Evolutionary conservation across 2,329 filamentous ascomycete genomes (phyloP), one percentile per base, ranked within the genome.

Genomic region (Neoascochyta sp.): DNA sequence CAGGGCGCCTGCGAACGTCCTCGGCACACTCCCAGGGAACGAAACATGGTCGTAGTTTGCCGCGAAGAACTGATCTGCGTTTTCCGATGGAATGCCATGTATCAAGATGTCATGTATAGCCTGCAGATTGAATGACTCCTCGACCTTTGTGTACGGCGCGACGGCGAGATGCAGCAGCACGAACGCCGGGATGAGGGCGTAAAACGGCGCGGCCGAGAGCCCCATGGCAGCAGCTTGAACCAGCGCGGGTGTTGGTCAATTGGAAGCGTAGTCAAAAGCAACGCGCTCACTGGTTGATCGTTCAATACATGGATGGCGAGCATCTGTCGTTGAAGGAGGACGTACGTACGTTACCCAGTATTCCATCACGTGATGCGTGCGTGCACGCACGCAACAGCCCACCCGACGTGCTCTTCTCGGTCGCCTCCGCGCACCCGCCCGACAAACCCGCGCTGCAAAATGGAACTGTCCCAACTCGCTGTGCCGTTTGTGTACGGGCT

Each of bases 41-140:
- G 77, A 73, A 51, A 92, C 80, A 69, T 98, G 92, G 60, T 98
- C 92, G 67, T 93, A 98, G 28, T 76, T 68, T 3, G 69, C 56
- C 10, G 70, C 71, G 10, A 92, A 66, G 21, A 70, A 74, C 9
- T 69, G 59, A 29, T 67, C 55, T 10, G 74, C 59, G 46, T 81
- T 69, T 12, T 64, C 58, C 1, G 69, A 73, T 0, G 86, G 86
- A 1, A 86, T 78, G 14, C 88, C 88, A 59, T 92, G 87, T 20
- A 76, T 75, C 37, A 95, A 64, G 19, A 98, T 83, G 61, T 98
- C 92, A 63, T 96, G 92, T 3, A 81, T 76, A 5, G 92, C 92
- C 63, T 98, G 92, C 36, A 96, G 79, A 62, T 95, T 95, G 75
- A 98, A 96, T 0, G 90, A 96, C 65, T 98, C 92, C 63, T 98